Percentiles rank a stretch among this genome's conserved stretches.
Conservation (phyloP, 2,329 filamentous ascomycete species). For the Trichophyton mentagrophytes region DNA sequence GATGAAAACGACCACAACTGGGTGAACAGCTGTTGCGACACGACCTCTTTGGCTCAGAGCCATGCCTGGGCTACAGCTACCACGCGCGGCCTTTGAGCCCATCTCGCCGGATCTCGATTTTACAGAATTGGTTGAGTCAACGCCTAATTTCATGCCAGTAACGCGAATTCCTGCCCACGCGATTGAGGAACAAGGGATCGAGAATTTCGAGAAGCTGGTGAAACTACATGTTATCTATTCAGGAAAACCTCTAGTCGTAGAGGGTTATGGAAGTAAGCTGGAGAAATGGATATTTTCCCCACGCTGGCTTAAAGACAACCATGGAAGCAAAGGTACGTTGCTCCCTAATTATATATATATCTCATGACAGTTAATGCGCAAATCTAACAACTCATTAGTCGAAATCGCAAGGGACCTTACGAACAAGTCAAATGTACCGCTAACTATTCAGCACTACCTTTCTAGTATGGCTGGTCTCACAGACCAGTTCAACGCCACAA, state of each 20-base stretch:
- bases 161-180: slow-evolving; percentile 65
- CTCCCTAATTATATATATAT: slow-evolving; percentile 8
- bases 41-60: slow-evolving; percentile 16
- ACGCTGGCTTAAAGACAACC: slow-evolving; percentile 66
- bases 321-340: slow-evolving; percentile 58
- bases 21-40: neutral
- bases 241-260: slow-evolving; percentile 80
- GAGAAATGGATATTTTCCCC: slow-evolving; percentile 66
- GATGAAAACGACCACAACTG: neutral
- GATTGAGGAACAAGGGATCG: slow-evolving; percentile 62
- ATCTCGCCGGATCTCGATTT: slow-evolving; percentile 78
- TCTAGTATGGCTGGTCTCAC: slow-evolving; percentile 74
- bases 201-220: slow-evolving; percentile 76
- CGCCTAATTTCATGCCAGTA: slow-evolving; percentile 77
- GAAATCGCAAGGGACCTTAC: slow-evolving; percentile 75
- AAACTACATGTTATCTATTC: slow-evolving; percentile 68
- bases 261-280: slow-evolving; percentile 67
- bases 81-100: slow-evolving; percentile 81
- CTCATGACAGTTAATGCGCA: neutral
- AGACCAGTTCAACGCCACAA: slow-evolving; percentile 63
- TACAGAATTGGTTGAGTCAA: slow-evolving; percentile 58
- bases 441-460: slow-evolving; percentile 83
- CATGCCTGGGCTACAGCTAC: slow-evolving; percentile 63
- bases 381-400: slow-evolving; percentile 37
- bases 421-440: slow-evolving; percentile 58